phyloP scores from a whole-genome alignment of 495 filamentous ascomycete species.

The Aspergillus ellipticus region DNA sequence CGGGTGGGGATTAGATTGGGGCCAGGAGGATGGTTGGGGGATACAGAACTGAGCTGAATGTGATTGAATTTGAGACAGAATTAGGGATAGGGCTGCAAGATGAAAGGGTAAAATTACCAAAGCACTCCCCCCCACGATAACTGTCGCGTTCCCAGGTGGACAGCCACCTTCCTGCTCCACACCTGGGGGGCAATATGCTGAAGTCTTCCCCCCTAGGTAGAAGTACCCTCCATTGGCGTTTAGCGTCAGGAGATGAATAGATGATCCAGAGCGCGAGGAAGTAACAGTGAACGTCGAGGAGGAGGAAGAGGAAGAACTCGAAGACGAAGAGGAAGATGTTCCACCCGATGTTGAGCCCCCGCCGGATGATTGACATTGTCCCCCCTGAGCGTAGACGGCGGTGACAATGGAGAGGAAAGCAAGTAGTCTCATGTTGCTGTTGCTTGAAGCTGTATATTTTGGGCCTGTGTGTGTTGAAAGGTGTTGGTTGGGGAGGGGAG shows the following conservation, averaged over 20 bases:
- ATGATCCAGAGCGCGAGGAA: constrained; percentile 37
- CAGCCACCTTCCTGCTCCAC: constrained; percentile 20
- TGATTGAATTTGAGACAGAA: no score
- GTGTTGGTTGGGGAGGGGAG: no score
- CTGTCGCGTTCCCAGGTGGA: constrained; percentile 42
- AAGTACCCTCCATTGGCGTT: constrained; percentile 39
- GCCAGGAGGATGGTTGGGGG: neutral
- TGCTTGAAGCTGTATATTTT: no score
- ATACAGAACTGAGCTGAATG: neutral
- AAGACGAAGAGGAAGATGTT: neutral
- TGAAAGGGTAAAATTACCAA: constrained; percentile 24
- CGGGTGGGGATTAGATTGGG: neutral
- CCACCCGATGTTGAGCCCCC: no score
- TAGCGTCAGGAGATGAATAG: constrained; percentile 38
- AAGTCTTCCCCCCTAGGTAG: constrained; percentile 38
- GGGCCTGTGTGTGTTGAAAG: no score
- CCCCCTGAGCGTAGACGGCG: no score
- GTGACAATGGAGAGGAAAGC: no score
- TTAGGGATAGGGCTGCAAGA: neutral
- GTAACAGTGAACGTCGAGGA: constrained; percentile 32
- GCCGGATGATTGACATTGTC: no score
- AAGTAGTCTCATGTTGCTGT: no score
- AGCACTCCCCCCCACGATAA: constrained; percentile 33
- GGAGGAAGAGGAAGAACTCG: neutral
- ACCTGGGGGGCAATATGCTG: constrained; percentile 37